Evolutionary conservation across 2,329 filamentous ascomycete species (phyloP), one percentile per base, ranked within the genome.

Genomic region (Metarhizium robertsii): DNA sequence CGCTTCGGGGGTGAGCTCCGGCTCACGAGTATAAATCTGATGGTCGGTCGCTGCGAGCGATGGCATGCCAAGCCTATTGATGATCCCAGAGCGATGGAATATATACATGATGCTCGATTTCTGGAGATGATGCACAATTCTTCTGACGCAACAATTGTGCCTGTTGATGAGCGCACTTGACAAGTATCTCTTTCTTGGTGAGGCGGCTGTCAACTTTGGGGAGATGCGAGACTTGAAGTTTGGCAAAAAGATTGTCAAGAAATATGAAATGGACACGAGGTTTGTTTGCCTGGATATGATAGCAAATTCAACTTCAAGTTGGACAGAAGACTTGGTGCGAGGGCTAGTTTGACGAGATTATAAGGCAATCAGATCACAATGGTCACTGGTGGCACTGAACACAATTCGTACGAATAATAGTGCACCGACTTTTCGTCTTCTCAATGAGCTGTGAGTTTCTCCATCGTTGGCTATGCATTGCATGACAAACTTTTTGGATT

Each of bases 1-100:
- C 29, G 53, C 36, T 7, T 47, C 30, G 45, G 56, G 51, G 20
- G 43, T 52, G 13, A 58, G 50, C 8, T 58, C 54, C 14, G 52
- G 34, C n/a, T 58, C 53, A 5, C 56, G 56, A n/a, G 47, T 13
- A 25, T 54, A 56, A 30, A 53, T 13, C 20, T 16, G 25, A 45
- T 55, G 50, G 20, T 38, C 18, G 16, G 40, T 14, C 29, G 36
- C 43, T 7, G 55, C 13, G 4, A 45, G 13, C 20, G 46, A 18
- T 20, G 30, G 13, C 32, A 36, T 45, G 20, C 30, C 16, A 10
- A 54, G 36, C 18, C 36, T 46, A 6, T 34, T 40, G 4, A 48
- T 11, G 7, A 47, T 10, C 36, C 25, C 40, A 40, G 34, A 34
- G 13, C 18, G 36, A 32, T 48, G 30, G 20, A 30, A 20, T 18